Evolutionary conservation across 2,329 filamentous ascomycete species (phyloP).

Genomic region (Parasarocladium wereldwijsianum): DNA sequence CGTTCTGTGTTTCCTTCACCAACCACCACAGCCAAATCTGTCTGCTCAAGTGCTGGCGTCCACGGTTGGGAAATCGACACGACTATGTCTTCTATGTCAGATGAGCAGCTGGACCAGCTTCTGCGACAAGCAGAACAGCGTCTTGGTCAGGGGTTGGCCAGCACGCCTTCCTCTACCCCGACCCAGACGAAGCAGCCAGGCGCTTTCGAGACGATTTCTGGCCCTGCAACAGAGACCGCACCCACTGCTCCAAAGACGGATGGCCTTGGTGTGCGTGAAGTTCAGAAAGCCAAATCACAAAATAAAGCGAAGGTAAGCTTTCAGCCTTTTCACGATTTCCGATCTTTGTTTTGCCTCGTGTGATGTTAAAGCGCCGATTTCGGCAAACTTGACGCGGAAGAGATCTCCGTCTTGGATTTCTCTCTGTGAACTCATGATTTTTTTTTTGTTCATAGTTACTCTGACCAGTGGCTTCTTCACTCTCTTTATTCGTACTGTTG

Average conservation of each 20-base stretch:
- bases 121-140: constrained; percentile 18
- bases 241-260: too few species aligned
- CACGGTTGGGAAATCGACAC: too few species aligned
- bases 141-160: constrained; percentile 9
- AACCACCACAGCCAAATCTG: too few species aligned
- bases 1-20: too few species aligned
- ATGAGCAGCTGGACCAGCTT: constrained; percentile 17
- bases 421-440: constrained; percentile 46
- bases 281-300: constrained; percentile 4
- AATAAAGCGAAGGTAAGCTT: constrained; percentile 15
- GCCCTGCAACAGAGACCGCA: constrained; percentile 1
- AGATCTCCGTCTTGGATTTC: constrained; percentile 25
- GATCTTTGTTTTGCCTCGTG: too few species aligned
- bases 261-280: constrained; percentile 8
- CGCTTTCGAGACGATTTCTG: too few species aligned
- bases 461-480: constrained; percentile 29
- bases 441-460: constrained; percentile 57
- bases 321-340: too few species aligned
- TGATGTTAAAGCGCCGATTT: constrained; percentile 26
- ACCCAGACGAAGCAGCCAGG: constrained; percentile 1
- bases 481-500: not conserved
- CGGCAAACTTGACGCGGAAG: constrained; percentile 22
- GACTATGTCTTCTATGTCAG: constrained; percentile 16
- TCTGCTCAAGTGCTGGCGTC: too few species aligned
- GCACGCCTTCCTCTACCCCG: constrained; percentile 8